Evolutionary conservation across 331 rosid species (phyloP).

Genomic region (Malus hybrid): DNA sequence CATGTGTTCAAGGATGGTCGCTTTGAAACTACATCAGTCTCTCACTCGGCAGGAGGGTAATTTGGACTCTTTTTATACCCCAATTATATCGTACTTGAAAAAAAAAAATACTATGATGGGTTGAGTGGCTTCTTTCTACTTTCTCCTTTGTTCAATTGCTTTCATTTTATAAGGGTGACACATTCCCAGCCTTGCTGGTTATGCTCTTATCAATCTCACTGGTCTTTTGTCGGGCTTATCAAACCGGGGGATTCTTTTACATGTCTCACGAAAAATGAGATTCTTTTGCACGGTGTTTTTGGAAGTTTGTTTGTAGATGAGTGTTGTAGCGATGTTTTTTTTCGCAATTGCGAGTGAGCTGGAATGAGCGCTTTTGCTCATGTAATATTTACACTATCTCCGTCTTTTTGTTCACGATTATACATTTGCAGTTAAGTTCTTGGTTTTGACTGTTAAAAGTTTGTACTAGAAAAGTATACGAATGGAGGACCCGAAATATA

Average conservation of each 20-base stretch:
- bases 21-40: constrained; percentile 74
- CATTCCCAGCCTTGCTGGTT: constrained; percentile 7
- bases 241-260: constrained; percentile 19
- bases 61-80: constrained; percentile 2
- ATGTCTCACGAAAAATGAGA: not conserved
- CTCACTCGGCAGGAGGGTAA: constrained; percentile 96
- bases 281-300: not conserved
- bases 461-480: not conserved
- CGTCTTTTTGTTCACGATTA: not conserved
- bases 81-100: too few relatives aligned
- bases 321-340: constrained; percentile 16
- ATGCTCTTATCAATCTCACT: constrained; percentile 13
- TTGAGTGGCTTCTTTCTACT: constrained; percentile 23
- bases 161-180: constrained; percentile 21
- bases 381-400: not conserved
- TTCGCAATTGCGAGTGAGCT: constrained; percentile 14
- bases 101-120: constrained; percentile 1
- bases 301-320: constrained; percentile 21
- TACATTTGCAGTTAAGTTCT: not conserved
- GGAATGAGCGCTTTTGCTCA: not conserved
- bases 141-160: constrained; percentile 34
- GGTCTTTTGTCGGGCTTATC: constrained; percentile 18
- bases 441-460: not conserved
- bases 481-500: too few relatives aligned
- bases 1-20: constrained; percentile 59